Conservation (phyloP, 805 yeast species). For the Kodamaea hsintzibuensis region DNA sequence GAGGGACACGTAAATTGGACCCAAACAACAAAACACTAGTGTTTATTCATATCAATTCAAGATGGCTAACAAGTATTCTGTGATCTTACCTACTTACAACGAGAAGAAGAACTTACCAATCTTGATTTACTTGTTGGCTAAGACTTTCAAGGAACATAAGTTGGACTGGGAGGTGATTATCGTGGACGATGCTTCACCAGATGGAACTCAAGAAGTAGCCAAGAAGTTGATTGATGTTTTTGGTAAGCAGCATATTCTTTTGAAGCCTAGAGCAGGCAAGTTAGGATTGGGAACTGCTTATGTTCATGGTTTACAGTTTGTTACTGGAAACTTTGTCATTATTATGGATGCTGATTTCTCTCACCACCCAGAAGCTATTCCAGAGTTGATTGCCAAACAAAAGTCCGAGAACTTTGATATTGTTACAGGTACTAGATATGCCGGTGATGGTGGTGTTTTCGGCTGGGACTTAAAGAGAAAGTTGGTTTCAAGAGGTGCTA, state of each 20-base stretch:
- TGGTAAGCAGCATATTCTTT: conserved; percentile 59
- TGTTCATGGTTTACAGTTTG: conserved; percentile 72
- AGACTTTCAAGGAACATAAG: conserved; percentile 58
- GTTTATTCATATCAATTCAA: background rate
- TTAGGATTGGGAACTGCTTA: conserved; percentile 81
- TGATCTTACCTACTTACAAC: conserved; percentile 76
- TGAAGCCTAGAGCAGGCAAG: conserved; percentile 74
- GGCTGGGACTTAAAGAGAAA: conserved; percentile 85
- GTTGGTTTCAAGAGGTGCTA: conserved; percentile 77
- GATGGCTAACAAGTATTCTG: conserved; percentile 57
- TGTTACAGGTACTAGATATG: conserved; percentile 65
- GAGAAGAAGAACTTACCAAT: conserved; percentile 67
- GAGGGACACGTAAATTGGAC: conserved; percentile 9
- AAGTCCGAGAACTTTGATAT: conserved; percentile 51
- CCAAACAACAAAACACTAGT: background rate
- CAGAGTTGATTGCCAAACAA: conserved; percentile 69
- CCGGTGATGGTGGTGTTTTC: conserved; percentile 79
- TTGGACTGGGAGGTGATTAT: conserved; percentile 75
- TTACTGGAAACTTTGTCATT: conserved; percentile 71
- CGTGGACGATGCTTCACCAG: conserved; percentile 80
- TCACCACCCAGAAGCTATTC: conserved; percentile 80
- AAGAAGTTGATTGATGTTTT: conserved; percentile 56
- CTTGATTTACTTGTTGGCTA: conserved; percentile 65
- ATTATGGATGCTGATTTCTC: conserved; percentile 87
- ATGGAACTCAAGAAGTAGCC: conserved; percentile 77